A percentile compares a stretch with the other conserved stretches of the same genome.
Evolutionary conservation across 129 eudicot genomes (phyloP).

Genomic region (Helianthus tuberosus): DNA sequence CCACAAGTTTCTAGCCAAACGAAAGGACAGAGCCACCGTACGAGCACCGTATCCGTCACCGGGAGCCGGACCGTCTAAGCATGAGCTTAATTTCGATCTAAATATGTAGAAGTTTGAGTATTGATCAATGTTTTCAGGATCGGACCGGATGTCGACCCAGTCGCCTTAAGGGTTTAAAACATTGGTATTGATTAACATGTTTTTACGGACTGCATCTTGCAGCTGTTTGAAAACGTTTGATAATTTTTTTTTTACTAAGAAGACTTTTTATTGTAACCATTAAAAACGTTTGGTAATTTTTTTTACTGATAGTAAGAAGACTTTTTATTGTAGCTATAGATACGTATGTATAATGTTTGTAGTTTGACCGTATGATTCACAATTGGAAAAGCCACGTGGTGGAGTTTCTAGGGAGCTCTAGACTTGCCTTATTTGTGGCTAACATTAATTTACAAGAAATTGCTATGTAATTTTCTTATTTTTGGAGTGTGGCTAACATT

Average conservation of each 20-base stretch:
- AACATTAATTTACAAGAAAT: not conserved
- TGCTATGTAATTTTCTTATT: not conserved
- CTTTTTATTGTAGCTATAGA: not conserved
- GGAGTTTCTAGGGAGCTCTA: not conserved
- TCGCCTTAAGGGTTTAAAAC: too few species aligned
- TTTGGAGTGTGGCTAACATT: not conserved
- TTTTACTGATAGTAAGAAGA: not conserved
- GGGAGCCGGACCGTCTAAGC: slow-evolving; percentile 20
- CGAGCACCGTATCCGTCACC: slow-evolving; percentile 39
- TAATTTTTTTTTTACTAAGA: not conserved
- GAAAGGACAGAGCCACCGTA: slow-evolving; percentile 57
- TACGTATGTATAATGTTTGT: not conserved
- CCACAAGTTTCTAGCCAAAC: slow-evolving; percentile 63
- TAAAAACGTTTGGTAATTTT: too few species aligned
- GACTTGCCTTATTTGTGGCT: not conserved
- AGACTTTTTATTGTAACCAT: not conserved
- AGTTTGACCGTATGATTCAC: not conserved
- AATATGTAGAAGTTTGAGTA: slow-evolving; percentile 24
- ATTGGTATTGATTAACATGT: not conserved
- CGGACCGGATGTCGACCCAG: too few species aligned
- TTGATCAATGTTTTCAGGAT: too few species aligned
- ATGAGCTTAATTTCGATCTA: slow-evolving; percentile 40
- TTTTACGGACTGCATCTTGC: too few species aligned
- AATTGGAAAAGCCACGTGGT: not conserved
- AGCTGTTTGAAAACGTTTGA: too few species aligned